A percentile compares a stretch with the other conserved stretches of the same genome.
These are phyloP conservation scores for Eutrema heterophyllum DNA, from an alignment of 345 rosid species.

Conservation along the genomic window DNA sequence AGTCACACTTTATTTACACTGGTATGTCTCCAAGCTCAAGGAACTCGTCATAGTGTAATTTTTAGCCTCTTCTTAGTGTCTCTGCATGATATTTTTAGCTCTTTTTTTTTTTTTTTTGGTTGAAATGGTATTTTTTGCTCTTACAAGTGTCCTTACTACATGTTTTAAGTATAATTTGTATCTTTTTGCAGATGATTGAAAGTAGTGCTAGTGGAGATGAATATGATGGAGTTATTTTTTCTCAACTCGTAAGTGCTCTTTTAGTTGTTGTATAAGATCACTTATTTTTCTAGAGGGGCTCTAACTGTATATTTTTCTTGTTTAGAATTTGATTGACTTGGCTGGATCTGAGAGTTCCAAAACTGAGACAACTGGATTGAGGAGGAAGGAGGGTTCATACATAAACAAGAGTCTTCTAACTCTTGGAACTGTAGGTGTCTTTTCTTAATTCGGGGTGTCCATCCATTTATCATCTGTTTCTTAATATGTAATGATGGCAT, in stretches of 20 bases:
- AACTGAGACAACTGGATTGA: constrained; percentile 95
- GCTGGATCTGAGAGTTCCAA: constrained; percentile 99
- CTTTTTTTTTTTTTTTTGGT: neutral
- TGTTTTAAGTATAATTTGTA: constrained; percentile 11
- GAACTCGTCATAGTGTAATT: neutral
- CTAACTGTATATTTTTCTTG: constrained; percentile 16
- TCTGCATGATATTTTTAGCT: neutral
- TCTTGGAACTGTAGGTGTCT: constrained; percentile 86
- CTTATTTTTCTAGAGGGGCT: neutral
- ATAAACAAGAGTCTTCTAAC: constrained; percentile 99
- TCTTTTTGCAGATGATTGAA: constrained; percentile 80
- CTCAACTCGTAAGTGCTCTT: constrained; percentile 75
- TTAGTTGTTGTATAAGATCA: constrained; percentile 1
- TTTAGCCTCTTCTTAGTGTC: constrained; percentile 3
- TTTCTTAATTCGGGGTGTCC: neutral
- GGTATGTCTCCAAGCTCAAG: constrained; percentile 42
- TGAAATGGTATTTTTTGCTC: neutral
- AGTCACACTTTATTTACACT: constrained; percentile 98
- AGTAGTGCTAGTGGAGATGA: constrained; percentile 92
- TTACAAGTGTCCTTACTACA: neutral
- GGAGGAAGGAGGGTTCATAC: constrained; percentile 99
- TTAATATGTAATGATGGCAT: neutral
- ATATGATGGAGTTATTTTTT: constrained; percentile 97
- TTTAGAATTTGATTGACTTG: constrained; percentile 93
- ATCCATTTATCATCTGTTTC: neutral